Percentiles rank a stretch among this genome's conserved stretches.
These are phyloP conservation scores for Sugiyamaella grinbergsii DNA, from an alignment of 1,139 yeast species.

Conservation along the genomic window DNA sequence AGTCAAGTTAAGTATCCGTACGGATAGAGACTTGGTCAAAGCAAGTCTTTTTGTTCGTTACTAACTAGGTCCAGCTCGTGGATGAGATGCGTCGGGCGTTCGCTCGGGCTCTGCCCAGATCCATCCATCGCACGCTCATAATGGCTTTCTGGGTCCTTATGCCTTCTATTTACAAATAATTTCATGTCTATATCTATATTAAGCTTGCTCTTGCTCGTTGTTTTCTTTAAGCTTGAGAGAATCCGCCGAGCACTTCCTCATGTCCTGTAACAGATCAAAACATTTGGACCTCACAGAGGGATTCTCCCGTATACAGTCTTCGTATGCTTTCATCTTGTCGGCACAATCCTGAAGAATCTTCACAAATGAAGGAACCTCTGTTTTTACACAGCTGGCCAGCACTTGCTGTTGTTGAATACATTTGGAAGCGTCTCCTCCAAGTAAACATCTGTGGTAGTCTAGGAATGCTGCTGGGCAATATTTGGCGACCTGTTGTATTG, in stretches of 20 bases:
- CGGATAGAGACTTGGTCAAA: background rate
- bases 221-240: conserved; percentile 34
- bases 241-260: conserved; percentile 45
- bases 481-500: conserved; percentile 52
- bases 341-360: conserved; percentile 62
- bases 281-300: conserved; percentile 48
- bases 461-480: conserved; percentile 67
- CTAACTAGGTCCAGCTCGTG: too few species aligned
- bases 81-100: too few species aligned
- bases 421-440: conserved; percentile 50
- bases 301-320: conserved; percentile 54
- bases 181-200: background rate
- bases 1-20: background rate
- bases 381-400: conserved; percentile 59
- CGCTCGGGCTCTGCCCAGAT: too few species aligned
- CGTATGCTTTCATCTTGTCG: conserved; percentile 58
- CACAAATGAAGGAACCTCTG: conserved; percentile 63
- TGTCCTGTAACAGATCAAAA: conserved; percentile 42
- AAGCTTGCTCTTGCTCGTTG: background rate
- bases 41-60: background rate
- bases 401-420: conserved; percentile 56
- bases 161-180: conserved; percentile 11
- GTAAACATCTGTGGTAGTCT: conserved; percentile 65
- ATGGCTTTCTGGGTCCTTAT: too few species aligned
- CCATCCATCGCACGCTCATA: too few species aligned